Evolutionary conservation across 768 basidiomycete species (phyloP), one percentile per base, ranked within the genome.

Genomic region (Lactarius akahatsu): DNA sequence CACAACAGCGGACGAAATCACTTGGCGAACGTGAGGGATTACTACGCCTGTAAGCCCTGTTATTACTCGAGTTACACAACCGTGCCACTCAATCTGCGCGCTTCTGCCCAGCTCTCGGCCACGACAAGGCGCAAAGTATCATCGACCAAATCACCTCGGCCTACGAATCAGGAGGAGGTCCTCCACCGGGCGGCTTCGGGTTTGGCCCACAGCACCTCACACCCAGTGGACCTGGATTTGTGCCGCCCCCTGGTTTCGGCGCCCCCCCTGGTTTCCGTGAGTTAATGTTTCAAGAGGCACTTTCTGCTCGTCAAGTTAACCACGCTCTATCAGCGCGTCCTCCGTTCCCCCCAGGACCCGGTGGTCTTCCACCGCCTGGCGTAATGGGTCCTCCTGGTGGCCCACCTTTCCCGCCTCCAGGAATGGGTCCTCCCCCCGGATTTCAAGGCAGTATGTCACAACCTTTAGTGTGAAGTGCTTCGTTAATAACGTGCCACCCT

Each of bases 1-100:
- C 97, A 99, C 77, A 98, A 99, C 78, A 93, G 90, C 65, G 97
- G 97, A 71, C 85, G 96, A 65, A 99, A 99, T 78, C 97, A 99
- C 75, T 84, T 98, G 45, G 83, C 93, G 45, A 99, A 99, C 76
- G 96, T 99, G 65, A 81, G 94, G 66, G 96, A 98, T 73, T 99
- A 98, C 77, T 99, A 97, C 78, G 93, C 94, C 15, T 94, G 94
- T 95, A 34, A 30, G 30, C 13, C 23, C 20, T 40, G 45, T 10
- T 23, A 45, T 36, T 62, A 34, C 1, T 30, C n/a, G 2, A 57
- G 52, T 36, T 4, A 20, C 23, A 5, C 15, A 34, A 11, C n/a
- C 28, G 55, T 16, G 32, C 62, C 45, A 30, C 47, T 67, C 70
- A 38, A 76, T 38, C 40, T 63, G 70, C 32, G 32, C 16, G 63